phyloP scores from a whole-genome alignment of 306 rosid genomes.

The Sphenostylis stenocarpa region DNA sequence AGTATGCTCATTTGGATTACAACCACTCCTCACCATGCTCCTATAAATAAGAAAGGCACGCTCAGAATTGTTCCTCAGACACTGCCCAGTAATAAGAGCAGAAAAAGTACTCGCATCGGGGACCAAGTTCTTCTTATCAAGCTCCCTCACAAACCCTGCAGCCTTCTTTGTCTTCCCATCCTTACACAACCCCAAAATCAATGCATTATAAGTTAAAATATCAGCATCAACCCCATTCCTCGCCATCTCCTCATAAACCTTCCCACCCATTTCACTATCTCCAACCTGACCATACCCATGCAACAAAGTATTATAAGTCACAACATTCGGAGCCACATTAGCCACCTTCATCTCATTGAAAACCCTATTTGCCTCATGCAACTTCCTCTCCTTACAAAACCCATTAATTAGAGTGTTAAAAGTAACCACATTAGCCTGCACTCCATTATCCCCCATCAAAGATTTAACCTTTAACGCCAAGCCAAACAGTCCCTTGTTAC shows the following conservation, averaged over 20 bases:
- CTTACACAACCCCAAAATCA: slow-evolving; percentile 85
- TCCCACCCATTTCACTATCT: slow-evolving; percentile 57
- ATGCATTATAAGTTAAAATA: slow-evolving; percentile 76
- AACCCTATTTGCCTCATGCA: slow-evolving; percentile 64
- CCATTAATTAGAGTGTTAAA: slow-evolving; percentile 70
- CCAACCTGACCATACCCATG: slow-evolving; percentile 67
- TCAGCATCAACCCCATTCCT: slow-evolving; percentile 57
- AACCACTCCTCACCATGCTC: slow-evolving; percentile 75
- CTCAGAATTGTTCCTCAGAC: slow-evolving; percentile 61
- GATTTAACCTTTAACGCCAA: slow-evolving; percentile 58
- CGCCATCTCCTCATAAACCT: slow-evolving; percentile 74
- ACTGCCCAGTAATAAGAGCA: slow-evolving; percentile 70
- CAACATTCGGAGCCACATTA: slow-evolving; percentile 59
- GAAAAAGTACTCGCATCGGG: slow-evolving; percentile 78
- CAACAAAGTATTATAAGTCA: slow-evolving; percentile 76
- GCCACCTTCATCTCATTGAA: slow-evolving; percentile 66
- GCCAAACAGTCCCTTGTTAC: slow-evolving; percentile 63
- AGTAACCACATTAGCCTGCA: slow-evolving; percentile 63
- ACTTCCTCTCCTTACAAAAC: slow-evolving; percentile 68
- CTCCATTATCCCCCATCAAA: slow-evolving; percentile 54
- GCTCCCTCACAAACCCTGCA: slow-evolving; percentile 66
- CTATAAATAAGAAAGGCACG: slow-evolving; percentile 66
- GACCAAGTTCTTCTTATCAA: slow-evolving; percentile 58
- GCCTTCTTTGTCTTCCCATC: slow-evolving; percentile 85
- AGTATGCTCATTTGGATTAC: slow-evolving; percentile 54